Base-by-base conservation (phyloP, 2,329 filamentous ascomycete species). In the Cordyceps cicadae region DNA sequence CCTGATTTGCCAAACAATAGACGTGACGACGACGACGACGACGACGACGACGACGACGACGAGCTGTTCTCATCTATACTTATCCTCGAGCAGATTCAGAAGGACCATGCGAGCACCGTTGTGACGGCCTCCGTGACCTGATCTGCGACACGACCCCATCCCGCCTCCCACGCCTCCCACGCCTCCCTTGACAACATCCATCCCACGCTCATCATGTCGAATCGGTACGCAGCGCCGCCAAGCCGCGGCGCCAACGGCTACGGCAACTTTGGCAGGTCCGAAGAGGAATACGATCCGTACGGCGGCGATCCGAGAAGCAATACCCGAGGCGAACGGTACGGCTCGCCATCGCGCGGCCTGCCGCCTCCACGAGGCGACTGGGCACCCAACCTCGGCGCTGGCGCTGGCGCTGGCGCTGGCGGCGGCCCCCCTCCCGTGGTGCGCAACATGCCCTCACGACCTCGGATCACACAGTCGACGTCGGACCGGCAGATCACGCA, bases 401-500 rank as follows among this genome's bases (percentile, higher is more conserved):
- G 64, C 53, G 72, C 69, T 4, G 11, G 17, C 39, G 39, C 24
- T 24, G 24, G n/a, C n/a, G n/a, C n/a, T n/a, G n/a, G 39, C 65
- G 70, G 65, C 59, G 68, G 63, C 46, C 67, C 69, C 49, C 68
- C 68, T 53, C 67, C 67, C 43, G 67, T 64, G 55, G 65, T 71
- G 54, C 71, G 72, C 60, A 69, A 66, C 61, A 71, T 73, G 70
- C 66, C 72, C 29, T 75, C 74, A 37, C 67, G 74, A 59, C 64
- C 70, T 59, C 70, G 70, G 65, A 70, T 72, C 64, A 75, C 68
- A 63, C 75, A 74, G 66, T 77, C 80, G 49, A 81, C 74, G 64
- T 81, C 81, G 59, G 81, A 84, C 71, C 74, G 79, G 54, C 80
- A 84, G 70, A 84, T 85, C 62, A 74, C 75, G 54, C 79, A 84